Evolutionary conservation across 176 grass and related monocot genomes (phyloP).

Genomic region (Oryza longistaminata): DNA sequence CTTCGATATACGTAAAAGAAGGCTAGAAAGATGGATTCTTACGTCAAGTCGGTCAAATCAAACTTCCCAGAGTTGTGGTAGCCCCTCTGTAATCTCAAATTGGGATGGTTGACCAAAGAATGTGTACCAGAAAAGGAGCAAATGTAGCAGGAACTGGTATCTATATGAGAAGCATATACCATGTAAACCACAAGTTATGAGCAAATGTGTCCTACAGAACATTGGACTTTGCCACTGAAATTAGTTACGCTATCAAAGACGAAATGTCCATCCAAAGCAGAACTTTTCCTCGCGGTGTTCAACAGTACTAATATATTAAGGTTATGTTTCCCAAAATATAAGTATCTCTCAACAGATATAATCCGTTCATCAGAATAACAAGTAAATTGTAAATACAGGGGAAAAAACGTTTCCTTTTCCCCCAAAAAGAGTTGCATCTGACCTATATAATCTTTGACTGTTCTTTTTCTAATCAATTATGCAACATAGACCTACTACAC

Average conservation of each 20-base stretch:
- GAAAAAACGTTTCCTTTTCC: neutral
- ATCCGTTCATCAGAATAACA: neutral
- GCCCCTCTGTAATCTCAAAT: conserved; percentile 39
- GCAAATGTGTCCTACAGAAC: neutral
- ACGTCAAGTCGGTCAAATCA: conserved; percentile 98
- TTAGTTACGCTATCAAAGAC: neutral
- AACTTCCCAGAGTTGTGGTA: conserved; percentile 65
- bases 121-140: conserved; percentile 41
- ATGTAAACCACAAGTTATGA: conserved; percentile 5
- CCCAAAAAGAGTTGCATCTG: neutral
- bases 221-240: conserved; percentile 8
- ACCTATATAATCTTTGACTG: neutral
- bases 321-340: neutral
- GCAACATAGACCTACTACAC: neutral
- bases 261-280: neutral
- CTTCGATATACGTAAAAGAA: conserved; percentile 25
- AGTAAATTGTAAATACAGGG: neutral
- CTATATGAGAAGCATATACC: conserved; percentile 50
- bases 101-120: conserved; percentile 32
- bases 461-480: neutral
- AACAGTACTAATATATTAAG: neutral
- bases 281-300: neutral
- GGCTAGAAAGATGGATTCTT: conserved; percentile 43
- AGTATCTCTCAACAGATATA: neutral
- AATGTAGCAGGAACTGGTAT: conserved; percentile 35